These are phyloP conservation scores for Candida nanaspora DNA, from an alignment of 805 yeast genomes.

Conservation along the genomic window DNA sequence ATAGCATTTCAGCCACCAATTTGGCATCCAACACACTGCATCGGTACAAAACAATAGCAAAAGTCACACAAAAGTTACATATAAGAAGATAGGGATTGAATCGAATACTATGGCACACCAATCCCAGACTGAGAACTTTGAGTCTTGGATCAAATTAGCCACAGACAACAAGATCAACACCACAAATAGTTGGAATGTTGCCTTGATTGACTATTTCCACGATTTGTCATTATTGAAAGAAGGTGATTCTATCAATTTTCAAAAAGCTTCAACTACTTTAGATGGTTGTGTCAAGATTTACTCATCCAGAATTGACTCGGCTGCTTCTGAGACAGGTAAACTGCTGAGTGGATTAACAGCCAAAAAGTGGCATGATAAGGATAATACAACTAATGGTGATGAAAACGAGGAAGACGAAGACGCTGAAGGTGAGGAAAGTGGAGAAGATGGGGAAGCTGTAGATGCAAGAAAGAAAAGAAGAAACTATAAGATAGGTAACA, in stretches of 20 bases:
- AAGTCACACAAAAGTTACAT: too few species aligned
- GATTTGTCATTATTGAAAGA: constrained; percentile 70
- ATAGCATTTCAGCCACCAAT: too few species aligned
- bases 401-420: constrained; percentile 9
- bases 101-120: neutral
- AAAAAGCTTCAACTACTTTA: constrained; percentile 81
- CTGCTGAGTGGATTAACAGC: constrained; percentile 44
- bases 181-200: constrained; percentile 84
- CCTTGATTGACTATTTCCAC: constrained; percentile 85
- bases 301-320: constrained; percentile 85
- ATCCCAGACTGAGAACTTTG: constrained; percentile 45
- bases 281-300: constrained; percentile 95
- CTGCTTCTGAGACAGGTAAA: constrained; percentile 83
- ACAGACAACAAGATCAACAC: constrained; percentile 80
- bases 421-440: constrained; percentile 13
- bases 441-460: constrained; percentile 15
- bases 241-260: constrained; percentile 78
- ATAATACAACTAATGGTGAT: constrained; percentile 14
- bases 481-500: constrained; percentile 17
- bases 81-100: too few species aligned
- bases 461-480: constrained; percentile 12
- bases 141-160: constrained; percentile 77
- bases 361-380: constrained; percentile 15
- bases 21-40: too few species aligned
- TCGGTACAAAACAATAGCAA: too few species aligned